Conservation (phyloP, 306 rosid genomes). For the Acacia melanoxylon region DNA sequence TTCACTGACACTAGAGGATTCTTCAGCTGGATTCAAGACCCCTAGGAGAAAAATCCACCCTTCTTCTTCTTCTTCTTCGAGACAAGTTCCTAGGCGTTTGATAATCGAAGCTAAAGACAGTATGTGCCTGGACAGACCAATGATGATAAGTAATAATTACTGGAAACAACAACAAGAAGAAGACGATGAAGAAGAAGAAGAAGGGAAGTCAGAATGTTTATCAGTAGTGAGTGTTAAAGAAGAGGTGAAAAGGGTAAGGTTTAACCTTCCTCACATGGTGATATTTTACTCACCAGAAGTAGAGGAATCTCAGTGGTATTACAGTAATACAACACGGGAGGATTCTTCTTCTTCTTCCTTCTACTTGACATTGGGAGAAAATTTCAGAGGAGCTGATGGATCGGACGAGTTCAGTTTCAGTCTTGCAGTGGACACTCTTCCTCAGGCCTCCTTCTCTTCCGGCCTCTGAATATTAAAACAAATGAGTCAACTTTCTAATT, state of each 20-base stretch:
- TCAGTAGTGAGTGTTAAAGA: conserved; percentile 17
- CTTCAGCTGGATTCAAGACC: conserved; percentile 24
- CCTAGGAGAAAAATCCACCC: conserved; percentile 41
- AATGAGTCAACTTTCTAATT: background rate
- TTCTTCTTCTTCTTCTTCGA: conserved; percentile 7
- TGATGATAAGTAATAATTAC: background rate
- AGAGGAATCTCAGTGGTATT: background rate
- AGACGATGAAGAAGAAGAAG: background rate
- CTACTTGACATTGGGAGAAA: conserved; percentile 15
- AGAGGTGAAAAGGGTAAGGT: conserved; percentile 30
- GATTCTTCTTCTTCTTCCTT: conserved; percentile 27
- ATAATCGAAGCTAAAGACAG: conserved; percentile 38
- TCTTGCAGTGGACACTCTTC: conserved; percentile 42
- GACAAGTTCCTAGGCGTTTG: background rate
- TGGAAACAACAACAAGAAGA: background rate
- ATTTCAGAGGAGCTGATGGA: background rate
- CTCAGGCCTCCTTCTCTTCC: conserved; percentile 35
- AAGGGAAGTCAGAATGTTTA: conserved; percentile 19
- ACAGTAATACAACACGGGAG: background rate
- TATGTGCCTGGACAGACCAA: conserved; percentile 35
- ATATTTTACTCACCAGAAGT: conserved; percentile 31
- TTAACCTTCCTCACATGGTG: conserved; percentile 39
- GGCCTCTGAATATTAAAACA: background rate
- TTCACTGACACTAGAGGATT: conserved; percentile 23
- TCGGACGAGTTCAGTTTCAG: conserved; percentile 18